These are phyloP conservation scores for Boletus pseudopeckii DNA, from an alignment of 768 basidiomycete genomes.

Conservation along the genomic window DNA sequence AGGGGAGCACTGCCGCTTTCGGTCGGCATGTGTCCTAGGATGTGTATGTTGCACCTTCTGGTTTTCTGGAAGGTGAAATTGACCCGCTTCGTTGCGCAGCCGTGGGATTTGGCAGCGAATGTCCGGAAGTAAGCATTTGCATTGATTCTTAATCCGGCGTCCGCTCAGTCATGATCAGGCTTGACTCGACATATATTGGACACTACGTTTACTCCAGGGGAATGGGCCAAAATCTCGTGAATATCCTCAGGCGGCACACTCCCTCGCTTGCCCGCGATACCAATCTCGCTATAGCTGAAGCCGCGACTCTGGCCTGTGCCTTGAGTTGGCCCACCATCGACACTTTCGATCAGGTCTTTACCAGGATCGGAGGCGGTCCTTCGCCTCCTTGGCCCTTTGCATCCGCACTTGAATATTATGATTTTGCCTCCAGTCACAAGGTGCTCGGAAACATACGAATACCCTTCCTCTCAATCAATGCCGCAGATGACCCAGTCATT, in stretches of 20 bases:
- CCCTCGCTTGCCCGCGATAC: conserved; percentile 47
- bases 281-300: conserved; percentile 48
- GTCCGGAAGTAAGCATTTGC: conserved; percentile 27
- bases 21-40: conserved; percentile 64
- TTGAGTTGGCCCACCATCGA: conserved; percentile 53
- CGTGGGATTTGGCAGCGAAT: conserved; percentile 47
- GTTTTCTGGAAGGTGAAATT: conserved; percentile 11
- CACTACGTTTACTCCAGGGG: conserved; percentile 70
- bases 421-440: conserved; percentile 57
- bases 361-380: conserved; percentile 67
- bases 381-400: conserved; percentile 51
- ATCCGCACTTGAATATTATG: conserved; percentile 45
- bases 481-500: conserved; percentile 77
- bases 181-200: conserved; percentile 53
- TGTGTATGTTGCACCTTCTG: conserved; percentile 52
- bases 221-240: conserved; percentile 72
- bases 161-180: conserved; percentile 35
- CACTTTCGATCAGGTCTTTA: conserved; percentile 61
- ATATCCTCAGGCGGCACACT: conserved; percentile 51
- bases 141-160: conserved; percentile 7
- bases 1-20: conserved; percentile 56
- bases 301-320: conserved; percentile 41
- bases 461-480: conserved; percentile 73
- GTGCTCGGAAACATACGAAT: conserved; percentile 58
- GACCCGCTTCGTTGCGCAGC: conserved; percentile 31